Conservation (phyloP, 2,329 filamentous ascomycete species). For the Colletotrichum salicis region DNA sequence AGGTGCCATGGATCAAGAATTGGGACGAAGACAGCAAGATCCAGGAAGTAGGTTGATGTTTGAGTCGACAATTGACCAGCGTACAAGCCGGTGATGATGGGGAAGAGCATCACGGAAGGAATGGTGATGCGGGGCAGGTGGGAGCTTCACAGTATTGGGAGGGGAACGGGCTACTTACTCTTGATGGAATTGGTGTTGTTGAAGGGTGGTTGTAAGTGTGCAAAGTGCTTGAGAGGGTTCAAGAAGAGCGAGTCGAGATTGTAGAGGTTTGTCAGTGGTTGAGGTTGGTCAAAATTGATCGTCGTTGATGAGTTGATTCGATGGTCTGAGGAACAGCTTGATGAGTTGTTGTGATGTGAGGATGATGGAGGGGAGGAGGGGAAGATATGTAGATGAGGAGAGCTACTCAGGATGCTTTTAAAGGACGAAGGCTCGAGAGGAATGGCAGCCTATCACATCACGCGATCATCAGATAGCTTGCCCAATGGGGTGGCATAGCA, state of each 20-base stretch:
- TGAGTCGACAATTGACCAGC: neutral
- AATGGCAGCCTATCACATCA: conserved; percentile 36
- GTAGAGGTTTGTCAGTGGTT: neutral
- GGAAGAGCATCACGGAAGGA: conserved; percentile 22
- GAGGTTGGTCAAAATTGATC: conserved; percentile 1
- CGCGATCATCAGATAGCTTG: conserved; percentile 35
- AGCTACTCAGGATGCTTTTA: conserved; percentile 32
- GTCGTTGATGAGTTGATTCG: conserved; percentile 9
- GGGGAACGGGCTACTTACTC: conserved; percentile 33
- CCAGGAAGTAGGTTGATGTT: neutral
- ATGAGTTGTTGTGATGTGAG: conserved; percentile 28
- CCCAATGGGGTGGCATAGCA: conserved; percentile 25
- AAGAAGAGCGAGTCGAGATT: neutral
- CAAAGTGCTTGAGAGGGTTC: neutral
- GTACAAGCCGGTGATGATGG: neutral
- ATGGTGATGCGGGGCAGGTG: conserved; percentile 23
- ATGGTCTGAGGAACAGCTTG: neutral
- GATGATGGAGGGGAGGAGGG: conserved; percentile 10
- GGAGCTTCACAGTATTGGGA: conserved; percentile 1
- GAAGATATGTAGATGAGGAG: conserved; percentile 25
- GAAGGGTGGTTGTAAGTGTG: neutral
- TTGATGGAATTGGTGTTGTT: conserved; percentile 16
- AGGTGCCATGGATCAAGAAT: neutral
- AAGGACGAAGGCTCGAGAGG: conserved; percentile 27
- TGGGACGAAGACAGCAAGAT: neutral